phyloP scores from a whole-genome alignment of 2,329 filamentous ascomycete species.

The Penicillium sp. region DNA sequence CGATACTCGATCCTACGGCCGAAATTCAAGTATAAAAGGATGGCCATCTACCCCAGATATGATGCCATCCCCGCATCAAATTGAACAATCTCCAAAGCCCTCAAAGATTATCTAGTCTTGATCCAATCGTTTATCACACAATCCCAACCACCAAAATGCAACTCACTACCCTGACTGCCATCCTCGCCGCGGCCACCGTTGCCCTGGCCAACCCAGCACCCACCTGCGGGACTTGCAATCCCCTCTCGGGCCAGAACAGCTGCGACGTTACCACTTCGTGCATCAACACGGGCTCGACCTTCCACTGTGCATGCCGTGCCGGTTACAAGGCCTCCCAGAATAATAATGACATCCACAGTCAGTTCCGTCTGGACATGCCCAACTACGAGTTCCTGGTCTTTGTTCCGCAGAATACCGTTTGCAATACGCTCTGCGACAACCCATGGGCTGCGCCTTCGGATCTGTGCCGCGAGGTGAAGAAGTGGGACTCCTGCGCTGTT shows the following conservation, averaged over 20 bases:
- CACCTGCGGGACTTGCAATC: slow-evolving; percentile 43
- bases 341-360: slow-evolving; percentile 33
- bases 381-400: slow-evolving; percentile 46
- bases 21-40: slow-evolving; percentile 5
- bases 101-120: neutral
- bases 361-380: slow-evolving; percentile 43
- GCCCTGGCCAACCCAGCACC: slow-evolving; percentile 24
- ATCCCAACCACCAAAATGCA: slow-evolving; percentile 29
- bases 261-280: slow-evolving; percentile 50
- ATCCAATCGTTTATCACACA: slow-evolving; percentile 17
- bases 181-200: slow-evolving; percentile 30
- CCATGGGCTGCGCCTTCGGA: slow-evolving; percentile 30
- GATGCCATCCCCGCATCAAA: neutral
- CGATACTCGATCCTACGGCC: neutral
- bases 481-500: slow-evolving; percentile 33
- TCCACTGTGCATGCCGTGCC: slow-evolving; percentile 47
- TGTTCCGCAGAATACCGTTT: slow-evolving; percentile 37
- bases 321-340: slow-evolving; percentile 41
- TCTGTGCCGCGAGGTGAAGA: slow-evolving; percentile 40
- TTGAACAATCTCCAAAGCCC: neutral
- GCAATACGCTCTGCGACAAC: slow-evolving; percentile 41
- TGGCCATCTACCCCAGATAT: neutral
- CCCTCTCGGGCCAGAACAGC: slow-evolving; percentile 41
- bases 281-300: slow-evolving; percentile 44
- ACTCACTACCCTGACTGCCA: slow-evolving; percentile 27